Evolutionary conservation across 2,329 filamentous ascomycete species (phyloP).

Genomic region (Beauveria pseudobassiana): DNA sequence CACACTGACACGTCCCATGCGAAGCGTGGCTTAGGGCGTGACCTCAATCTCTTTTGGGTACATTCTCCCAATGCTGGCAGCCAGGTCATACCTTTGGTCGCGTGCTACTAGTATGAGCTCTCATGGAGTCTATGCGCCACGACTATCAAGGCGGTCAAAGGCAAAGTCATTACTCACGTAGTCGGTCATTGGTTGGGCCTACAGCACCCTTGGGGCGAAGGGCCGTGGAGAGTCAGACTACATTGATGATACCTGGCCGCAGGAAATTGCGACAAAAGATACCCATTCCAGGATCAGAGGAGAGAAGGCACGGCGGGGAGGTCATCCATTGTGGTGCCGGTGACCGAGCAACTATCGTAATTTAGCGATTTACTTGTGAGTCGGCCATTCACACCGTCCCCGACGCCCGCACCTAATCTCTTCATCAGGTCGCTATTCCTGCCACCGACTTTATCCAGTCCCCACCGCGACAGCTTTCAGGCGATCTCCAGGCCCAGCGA

Average conservation of each 20-base stretch:
- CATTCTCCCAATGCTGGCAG: neutral
- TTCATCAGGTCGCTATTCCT: neutral
- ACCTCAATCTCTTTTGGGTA: neutral
- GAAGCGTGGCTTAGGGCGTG: no score
- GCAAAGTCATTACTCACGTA: neutral
- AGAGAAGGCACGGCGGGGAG: neutral
- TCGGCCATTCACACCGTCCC: neutral
- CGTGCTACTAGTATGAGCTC: no score
- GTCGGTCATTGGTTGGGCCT: neutral
- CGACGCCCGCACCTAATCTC: neutral
- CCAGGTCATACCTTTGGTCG: no score
- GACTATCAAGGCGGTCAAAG: neutral
- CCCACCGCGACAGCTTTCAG: neutral
- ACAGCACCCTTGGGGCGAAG: neutral
- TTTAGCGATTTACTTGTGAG: neutral
- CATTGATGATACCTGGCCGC: neutral
- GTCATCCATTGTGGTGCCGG: neutral
- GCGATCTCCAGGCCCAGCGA: neutral
- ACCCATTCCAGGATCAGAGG: neutral
- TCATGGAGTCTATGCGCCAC: neutral
- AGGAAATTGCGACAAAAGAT: neutral
- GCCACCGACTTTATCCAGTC: neutral
- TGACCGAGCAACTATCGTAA: neutral
- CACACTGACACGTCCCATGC: neutral
- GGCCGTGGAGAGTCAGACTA: no score